Evolutionary conservation across 2,329 filamentous ascomycete species (phyloP), one percentile per base, ranked within the genome.

Genomic region (Pestalotiopsis sp.): DNA sequence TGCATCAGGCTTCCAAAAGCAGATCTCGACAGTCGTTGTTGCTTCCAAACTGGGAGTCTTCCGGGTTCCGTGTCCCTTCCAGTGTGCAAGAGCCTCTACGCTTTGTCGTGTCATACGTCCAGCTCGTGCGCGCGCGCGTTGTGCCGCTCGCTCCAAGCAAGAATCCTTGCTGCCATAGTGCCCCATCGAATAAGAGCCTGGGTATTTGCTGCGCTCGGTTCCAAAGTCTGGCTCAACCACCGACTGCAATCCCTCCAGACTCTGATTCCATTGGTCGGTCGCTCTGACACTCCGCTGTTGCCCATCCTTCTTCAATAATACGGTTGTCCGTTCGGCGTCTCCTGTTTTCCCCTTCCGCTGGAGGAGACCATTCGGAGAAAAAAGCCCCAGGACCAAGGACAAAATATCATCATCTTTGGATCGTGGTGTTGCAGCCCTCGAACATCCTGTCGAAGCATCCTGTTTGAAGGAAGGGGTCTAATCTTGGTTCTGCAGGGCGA

Each of bases 201-300:
- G 70, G 67, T 68, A 65, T 69, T 70, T 69, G 45, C 68, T 72
- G 61, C 49, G 70, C 73, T 72, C 70, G 70, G 72, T 71, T 68
- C 73, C 70, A 71, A 72, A 73, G 69, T 76, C 67, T 74, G 68
- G 68, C 70, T 72, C 72, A 69, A 74, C 71, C 70, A 62, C 72
- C 68, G 31, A 52, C 45, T 9, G 66, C 70, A 71, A 69, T 63
- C 49, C 65, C 70, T 64, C 70, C 68, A 71, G 70, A 23, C 45
- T 49, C 70, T 63, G 70, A 72, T 68, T 76, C 73, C 65, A 77
- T 78, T 77, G 75, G 76, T 66, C 70, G 72, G 69, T 70, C 69
- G 67, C 70, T 65, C 70, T 73, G 62, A 45, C 74, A 73, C 71
- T 75, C 75, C 73, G 72, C 75, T 70, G 71, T 71, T 65, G 59